Base-by-base conservation (phyloP, 805 yeast species). In the Lipomyces yamadae region DNA sequence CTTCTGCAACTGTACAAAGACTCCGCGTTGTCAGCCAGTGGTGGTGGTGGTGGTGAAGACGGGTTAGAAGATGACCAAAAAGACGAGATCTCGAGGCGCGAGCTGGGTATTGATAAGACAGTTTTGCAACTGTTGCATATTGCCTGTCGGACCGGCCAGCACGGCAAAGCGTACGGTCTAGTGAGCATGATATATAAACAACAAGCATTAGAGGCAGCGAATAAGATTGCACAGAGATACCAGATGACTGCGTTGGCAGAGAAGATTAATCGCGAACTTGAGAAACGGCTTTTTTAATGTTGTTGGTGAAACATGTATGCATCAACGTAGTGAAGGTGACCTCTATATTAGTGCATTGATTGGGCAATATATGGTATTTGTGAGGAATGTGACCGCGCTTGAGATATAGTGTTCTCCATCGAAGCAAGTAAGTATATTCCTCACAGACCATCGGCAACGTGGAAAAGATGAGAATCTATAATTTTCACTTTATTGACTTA, bases 151-250 rank as follows among this genome's bases (percentile, higher is more conserved):
- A 33, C 32, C 18, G 67, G 67, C 7, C 84, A 87, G 63, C 76
- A 84, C 53, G 83, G 83, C 62, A 88, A 88, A 76, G 95, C 96
- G 0, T 80, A 86, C 68, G 87, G 89, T 42, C 76, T 95, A 35
- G 92, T 86, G 6, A 83, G 82, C 67, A 86, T 89, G 73, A 81
- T 94, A 72, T 85, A 86, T 72, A 89, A 87, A 71, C 94, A 90
- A 68, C 87, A 89, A 71, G 96, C 97, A 2, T 79, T 93, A 69
- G 83, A 83, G 63, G 97, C 97, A 0, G 97, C 98, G 0, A 81
- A 85, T 13, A 89, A 89, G 77, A 90, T 94, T 63, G 92, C 97
- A 0, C 90, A 90, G 74, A 83, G 97, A 67, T 83, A 86, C 63
- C 88, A 85, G 39, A 76, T 87, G 74, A 78, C 80, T 15, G 74